Percentiles rank a stretch among this genome's conserved stretches.
Conservation (phyloP, 805 yeast genomes). For the Saccharomyces eubayanus region DNA sequence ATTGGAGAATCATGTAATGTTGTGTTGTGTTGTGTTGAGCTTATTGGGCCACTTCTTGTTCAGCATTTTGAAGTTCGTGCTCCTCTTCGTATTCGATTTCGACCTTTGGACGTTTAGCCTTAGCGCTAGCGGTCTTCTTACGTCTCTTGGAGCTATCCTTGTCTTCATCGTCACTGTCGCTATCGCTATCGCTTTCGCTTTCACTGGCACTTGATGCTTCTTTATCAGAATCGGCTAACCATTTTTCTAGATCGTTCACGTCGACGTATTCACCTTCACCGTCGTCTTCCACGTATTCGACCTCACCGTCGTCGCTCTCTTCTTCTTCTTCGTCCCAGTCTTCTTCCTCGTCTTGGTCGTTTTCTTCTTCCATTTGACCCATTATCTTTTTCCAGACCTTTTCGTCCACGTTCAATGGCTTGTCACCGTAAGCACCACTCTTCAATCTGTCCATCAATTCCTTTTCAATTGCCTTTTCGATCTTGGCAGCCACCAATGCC, state of each 20-base stretch:
- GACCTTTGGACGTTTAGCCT: constrained; percentile 57
- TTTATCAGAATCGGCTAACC: constrained; percentile 56
- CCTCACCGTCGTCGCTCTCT: constrained; percentile 60
- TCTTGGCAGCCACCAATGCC: constrained; percentile 92
- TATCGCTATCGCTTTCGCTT: constrained; percentile 30
- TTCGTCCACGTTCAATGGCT: constrained; percentile 94
- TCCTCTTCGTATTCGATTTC: constrained; percentile 84
- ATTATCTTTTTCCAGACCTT: constrained; percentile 91
- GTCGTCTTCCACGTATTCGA: constrained; percentile 84
- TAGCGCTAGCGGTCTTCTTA: constrained; percentile 31
- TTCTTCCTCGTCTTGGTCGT: constrained; percentile 39
- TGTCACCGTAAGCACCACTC: constrained; percentile 97
- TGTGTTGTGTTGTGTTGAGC: neutral
- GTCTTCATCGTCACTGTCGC: constrained; percentile 34
- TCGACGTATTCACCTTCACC: constrained; percentile 87
- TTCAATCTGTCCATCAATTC: constrained; percentile 89
- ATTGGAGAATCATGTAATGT: neutral
- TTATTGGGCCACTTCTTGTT: constrained; percentile 25
- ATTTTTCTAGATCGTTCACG: constrained; percentile 84
- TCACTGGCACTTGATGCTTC: constrained; percentile 28
- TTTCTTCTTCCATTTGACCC: constrained; percentile 70
- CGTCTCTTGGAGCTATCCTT: constrained; percentile 33
- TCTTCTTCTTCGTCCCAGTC: constrained; percentile 45
- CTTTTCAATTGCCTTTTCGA: constrained; percentile 92
- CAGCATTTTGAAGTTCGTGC: constrained; percentile 26